phyloP scores from a whole-genome alignment of 352 stramenopile species.

The Pythium brachiatum region DNA sequence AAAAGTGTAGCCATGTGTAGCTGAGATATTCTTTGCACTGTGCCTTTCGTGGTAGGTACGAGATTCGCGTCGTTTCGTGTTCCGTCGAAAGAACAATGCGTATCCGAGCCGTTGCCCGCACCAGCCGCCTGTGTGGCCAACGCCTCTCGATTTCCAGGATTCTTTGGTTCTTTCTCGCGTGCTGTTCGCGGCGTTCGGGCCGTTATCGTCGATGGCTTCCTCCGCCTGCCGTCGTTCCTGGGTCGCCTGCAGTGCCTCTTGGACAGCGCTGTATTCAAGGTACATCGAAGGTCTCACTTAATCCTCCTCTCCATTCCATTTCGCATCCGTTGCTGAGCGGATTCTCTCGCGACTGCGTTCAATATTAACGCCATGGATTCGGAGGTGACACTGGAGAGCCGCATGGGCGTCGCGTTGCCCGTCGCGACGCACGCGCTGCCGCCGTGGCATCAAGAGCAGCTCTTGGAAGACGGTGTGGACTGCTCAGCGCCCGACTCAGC shows the following conservation, averaged over 20 bases:
- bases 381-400: constrained; percentile 26
- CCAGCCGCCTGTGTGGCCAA: neutral
- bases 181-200: neutral
- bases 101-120: neutral
- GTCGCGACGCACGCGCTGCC: constrained; percentile 21
- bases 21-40: neutral
- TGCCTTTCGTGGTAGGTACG: neutral
- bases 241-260: neutral
- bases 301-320: constrained; percentile 6
- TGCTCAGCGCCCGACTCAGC: neutral
- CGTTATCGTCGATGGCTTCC: constrained; percentile 1
- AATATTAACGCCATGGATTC: constrained; percentile 12
- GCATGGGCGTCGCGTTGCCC: constrained; percentile 28
- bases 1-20: constrained; percentile 14
- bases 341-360: neutral
- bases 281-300: neutral
- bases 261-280: constrained; percentile 7
- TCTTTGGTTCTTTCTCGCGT: constrained; percentile 3
- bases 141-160: neutral
- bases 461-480: constrained; percentile 14
- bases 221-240: neutral
- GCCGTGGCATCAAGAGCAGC: constrained; percentile 31
- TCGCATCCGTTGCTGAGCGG: neutral
- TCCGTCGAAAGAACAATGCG: constrained; percentile 8
- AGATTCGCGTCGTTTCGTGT: constrained; percentile 1